Evolutionary conservation across 352 stramenopile species (phyloP).

Genomic region (Globisporangium rhizosaccharum): DNA sequence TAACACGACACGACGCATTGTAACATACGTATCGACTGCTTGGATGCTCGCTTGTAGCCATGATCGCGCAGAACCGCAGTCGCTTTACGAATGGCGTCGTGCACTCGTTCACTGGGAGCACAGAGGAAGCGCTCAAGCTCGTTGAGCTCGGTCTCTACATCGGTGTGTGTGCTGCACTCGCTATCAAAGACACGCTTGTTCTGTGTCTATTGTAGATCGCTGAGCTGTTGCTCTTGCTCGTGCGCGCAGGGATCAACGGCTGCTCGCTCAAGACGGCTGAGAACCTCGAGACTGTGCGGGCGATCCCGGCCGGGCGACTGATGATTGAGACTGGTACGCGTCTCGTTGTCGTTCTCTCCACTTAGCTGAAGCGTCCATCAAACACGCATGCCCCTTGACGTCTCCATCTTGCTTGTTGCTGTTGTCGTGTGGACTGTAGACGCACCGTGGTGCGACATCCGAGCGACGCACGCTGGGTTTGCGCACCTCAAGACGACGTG

Average conservation of each 20-base stretch:
- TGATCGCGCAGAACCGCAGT: constrained; percentile 61
- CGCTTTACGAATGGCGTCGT: constrained; percentile 89
- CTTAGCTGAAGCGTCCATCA: background rate
- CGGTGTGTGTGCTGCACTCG: constrained; percentile 32
- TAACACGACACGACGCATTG: background rate
- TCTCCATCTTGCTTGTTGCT: background rate
- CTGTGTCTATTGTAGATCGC: background rate
- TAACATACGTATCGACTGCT: background rate
- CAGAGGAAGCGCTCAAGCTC: constrained; percentile 90
- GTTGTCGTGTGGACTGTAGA: constrained; percentile 36
- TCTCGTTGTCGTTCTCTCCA: background rate
- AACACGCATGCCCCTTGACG: background rate
- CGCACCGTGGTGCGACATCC: constrained; percentile 96
- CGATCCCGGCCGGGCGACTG: constrained; percentile 89
- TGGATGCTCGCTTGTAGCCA: constrained; percentile 23
- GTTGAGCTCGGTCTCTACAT: constrained; percentile 94
- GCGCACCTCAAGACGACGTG: constrained; percentile 87
- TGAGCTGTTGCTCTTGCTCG: background rate
- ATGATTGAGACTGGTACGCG: constrained; percentile 91
- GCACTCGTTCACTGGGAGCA: constrained; percentile 94
- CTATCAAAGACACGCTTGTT: background rate
- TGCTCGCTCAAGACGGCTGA: constrained; percentile 95
- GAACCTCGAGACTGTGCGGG: constrained; percentile 89
- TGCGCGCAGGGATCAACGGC: constrained; percentile 86
- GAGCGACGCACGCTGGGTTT: constrained; percentile 90